phyloP scores from a whole-genome alignment of 768 basidiomycete species.

The Omphalotus guepiniiformis region DNA sequence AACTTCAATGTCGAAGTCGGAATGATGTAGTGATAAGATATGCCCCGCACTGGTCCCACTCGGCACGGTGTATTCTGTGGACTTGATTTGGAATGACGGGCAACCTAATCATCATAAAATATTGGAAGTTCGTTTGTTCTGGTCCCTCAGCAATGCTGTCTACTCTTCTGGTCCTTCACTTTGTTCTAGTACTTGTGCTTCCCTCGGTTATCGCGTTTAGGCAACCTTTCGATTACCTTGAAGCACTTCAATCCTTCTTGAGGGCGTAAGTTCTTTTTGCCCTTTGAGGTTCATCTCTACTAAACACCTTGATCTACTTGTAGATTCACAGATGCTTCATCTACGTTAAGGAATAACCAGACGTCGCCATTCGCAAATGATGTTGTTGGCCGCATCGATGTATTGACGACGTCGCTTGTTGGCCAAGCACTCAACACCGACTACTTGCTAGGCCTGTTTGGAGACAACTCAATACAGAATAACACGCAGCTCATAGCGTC shows the following conservation, averaged over 20 bases:
- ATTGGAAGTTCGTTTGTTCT: too few relatives aligned
- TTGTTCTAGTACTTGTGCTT: too few relatives aligned
- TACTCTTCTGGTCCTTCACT: too few relatives aligned
- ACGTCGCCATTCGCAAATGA: neutral
- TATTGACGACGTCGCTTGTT: neutral
- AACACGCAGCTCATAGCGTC: constrained; percentile 7
- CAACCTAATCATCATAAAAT: too few relatives aligned
- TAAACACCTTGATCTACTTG: neutral
- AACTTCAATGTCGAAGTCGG: too few relatives aligned
- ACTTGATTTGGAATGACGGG: too few relatives aligned
- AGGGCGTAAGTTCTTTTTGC: neutral
- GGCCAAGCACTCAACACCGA: constrained; percentile 5
- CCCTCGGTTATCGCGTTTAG: neutral
- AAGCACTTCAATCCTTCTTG: neutral
- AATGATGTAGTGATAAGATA: too few relatives aligned
- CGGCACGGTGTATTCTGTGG: too few relatives aligned
- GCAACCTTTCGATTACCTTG: neutral
- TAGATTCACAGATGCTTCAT: neutral
- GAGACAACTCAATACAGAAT: neutral
- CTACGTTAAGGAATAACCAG: neutral
- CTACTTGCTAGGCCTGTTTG: constrained; percentile 5
- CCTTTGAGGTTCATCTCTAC: too few relatives aligned
- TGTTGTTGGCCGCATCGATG: constrained; percentile 2
- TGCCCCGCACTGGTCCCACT: too few relatives aligned
- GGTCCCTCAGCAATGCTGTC: too few relatives aligned